phyloP scores from a whole-genome alignment of 192 early-diverging fungal genomes.

The Funneliformis mosseae region DNA sequence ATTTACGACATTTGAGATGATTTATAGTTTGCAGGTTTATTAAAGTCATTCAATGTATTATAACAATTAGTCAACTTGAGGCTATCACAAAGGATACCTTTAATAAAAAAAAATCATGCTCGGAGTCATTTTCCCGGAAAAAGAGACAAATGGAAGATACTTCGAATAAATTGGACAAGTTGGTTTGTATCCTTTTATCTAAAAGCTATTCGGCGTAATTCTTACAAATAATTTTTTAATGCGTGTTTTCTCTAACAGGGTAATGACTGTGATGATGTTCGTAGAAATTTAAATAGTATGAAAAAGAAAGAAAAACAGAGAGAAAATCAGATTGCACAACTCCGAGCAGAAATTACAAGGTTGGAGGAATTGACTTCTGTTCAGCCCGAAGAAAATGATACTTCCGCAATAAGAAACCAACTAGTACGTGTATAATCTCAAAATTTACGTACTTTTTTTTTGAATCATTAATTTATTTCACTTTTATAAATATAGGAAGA shows the following conservation, averaged over 20 bases:
- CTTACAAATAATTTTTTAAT: background rate
- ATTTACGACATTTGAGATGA: background rate
- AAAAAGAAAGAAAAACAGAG: constrained; percentile 41
- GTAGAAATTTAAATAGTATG: constrained; percentile 39
- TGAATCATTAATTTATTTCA: background rate
- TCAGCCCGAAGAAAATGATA: constrained; percentile 34
- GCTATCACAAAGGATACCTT: background rate
- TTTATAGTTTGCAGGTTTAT: background rate
- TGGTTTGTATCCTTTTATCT: background rate
- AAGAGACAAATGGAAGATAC: constrained; percentile 24
- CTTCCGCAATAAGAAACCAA: constrained; percentile 34
- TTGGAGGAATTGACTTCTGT: constrained; percentile 35
- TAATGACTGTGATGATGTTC: constrained; percentile 37
- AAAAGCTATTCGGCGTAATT: background rate
- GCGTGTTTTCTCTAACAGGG: constrained; percentile 34
- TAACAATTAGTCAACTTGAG: constrained; percentile 32
- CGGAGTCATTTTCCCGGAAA: constrained; percentile 32
- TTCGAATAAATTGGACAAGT: background rate
- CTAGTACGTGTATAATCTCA: constrained; percentile 33
- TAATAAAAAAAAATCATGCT: constrained; percentile 31
- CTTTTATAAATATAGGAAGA: constrained; percentile 29
- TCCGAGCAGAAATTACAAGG: constrained; percentile 40
- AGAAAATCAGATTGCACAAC: constrained; percentile 34
- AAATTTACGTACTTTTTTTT: background rate
- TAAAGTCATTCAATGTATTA: background rate